A percentile compares a stretch with the other conserved stretches of the same genome.
phyloP scores from a whole-genome alignment of 2,329 filamentous ascomycete genomes.

The Epichloe typhina region DNA sequence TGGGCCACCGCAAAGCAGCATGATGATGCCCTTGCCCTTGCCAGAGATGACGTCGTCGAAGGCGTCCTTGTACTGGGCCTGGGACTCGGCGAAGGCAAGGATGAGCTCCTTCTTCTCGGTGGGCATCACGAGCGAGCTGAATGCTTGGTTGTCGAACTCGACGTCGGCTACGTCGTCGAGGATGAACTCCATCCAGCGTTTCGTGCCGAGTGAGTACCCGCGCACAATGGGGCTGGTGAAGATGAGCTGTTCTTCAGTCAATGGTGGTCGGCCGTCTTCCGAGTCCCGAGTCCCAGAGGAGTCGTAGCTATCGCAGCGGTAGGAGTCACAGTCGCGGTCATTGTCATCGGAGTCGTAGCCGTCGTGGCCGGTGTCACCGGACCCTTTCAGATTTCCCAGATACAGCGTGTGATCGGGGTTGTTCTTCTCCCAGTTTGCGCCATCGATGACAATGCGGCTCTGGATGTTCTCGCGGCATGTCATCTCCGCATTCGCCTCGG shows the following conservation, averaged over 20 bases:
- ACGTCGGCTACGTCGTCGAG: slow-evolving; percentile 32
- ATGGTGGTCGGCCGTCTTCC: slow-evolving; percentile 12
- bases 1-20: slow-evolving; percentile 33
- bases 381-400: slow-evolving; percentile 8
- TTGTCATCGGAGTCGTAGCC: neutral
- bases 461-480: slow-evolving; percentile 16
- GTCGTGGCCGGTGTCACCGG: neutral
- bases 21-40: slow-evolving; percentile 37
- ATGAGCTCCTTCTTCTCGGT: slow-evolving; percentile 37
- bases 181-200: slow-evolving; percentile 36
- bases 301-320: slow-evolving; percentile 1
- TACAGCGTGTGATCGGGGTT: slow-evolving; percentile 14
- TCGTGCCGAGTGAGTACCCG: slow-evolving; percentile 35
- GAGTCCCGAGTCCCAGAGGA: slow-evolving; percentile 1
- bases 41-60: slow-evolving; percentile 41
- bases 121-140: slow-evolving; percentile 35
- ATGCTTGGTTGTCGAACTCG: slow-evolving; percentile 34
- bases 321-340: neutral
- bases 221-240: slow-evolving; percentile 27
- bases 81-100: slow-evolving; percentile 34
- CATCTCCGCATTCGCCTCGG: slow-evolving; percentile 8
- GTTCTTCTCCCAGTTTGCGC: slow-evolving; percentile 18
- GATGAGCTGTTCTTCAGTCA: slow-evolving; percentile 27
- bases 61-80: slow-evolving; percentile 25
- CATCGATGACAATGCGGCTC: slow-evolving; percentile 19